phyloP scores from a whole-genome alignment of 2,329 filamentous ascomycete genomes.

The Zymoseptoria pseudotritici region DNA sequence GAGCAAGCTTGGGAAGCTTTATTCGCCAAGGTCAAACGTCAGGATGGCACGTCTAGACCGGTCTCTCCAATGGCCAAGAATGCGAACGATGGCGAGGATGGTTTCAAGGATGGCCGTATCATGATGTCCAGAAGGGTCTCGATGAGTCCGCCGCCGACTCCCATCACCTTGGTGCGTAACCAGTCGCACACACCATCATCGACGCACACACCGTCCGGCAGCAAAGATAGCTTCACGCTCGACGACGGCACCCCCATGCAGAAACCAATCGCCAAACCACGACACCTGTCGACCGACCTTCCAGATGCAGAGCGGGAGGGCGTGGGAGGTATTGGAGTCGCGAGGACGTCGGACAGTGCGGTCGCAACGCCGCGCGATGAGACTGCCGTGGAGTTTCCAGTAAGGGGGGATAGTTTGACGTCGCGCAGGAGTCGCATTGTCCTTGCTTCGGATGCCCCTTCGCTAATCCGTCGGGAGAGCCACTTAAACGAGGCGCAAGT shows the following conservation, averaged over 20 bases:
- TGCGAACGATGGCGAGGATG: neutral
- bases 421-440: slow-evolving; percentile 4
- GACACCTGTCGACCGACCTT: slow-evolving; percentile 3
- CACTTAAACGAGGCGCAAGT: slow-evolving; percentile 1
- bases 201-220: slow-evolving; percentile 1
- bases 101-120: neutral
- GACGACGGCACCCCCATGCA: slow-evolving; percentile 2
- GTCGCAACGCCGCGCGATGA: slow-evolving; percentile 10
- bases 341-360: slow-evolving; percentile 34
- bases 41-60: neutral
- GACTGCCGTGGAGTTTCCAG: slow-evolving; percentile 6
- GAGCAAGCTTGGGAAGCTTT: neutral
- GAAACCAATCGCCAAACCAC: neutral
- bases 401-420: slow-evolving; percentile 13
- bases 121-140: neutral
- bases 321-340: slow-evolving; percentile 32
- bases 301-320: slow-evolving; percentile 4
- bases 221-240: slow-evolving; percentile 7
- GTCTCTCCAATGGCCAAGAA: neutral
- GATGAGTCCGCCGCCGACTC: neutral
- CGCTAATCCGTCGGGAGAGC: slow-evolving; percentile 1
- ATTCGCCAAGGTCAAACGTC: neutral
- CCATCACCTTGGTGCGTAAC: neutral
- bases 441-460: slow-evolving; percentile 4
- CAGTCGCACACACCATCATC: neutral